Evolutionary conservation across 331 rosid genomes (phyloP), one percentile per base, ranked within the genome.

Genomic region (Arachis monticola): DNA sequence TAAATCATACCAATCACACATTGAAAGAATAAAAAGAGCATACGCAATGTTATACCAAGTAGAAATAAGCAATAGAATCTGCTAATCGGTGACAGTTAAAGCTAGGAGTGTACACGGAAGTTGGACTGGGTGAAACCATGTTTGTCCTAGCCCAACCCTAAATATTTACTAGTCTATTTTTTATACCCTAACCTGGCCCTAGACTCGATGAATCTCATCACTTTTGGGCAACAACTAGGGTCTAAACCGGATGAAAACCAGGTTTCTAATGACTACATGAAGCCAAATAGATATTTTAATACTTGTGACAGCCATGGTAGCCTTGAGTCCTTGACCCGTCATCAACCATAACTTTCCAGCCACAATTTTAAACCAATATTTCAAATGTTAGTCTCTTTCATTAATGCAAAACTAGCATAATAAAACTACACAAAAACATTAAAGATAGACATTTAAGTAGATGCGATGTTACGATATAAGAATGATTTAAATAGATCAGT

Each of bases 311-410:
- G 84, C 79, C 17, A 82, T 13, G 13, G 87, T 84, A 47, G 88
- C 22, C 22, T 17, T 17, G 22, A 17, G 22, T 17, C 83, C 44
- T 73, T 83, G 47, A 82, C 85, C 94, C 97, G 88, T 70, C 87
- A 31, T 88, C 91, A 14, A 85, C 96, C 89, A 87, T 51, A 48
- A 67, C 77, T 67, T 84, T 92, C 97, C 97, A 92, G 52, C 42
- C 87, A 88, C 85, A 86, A 72, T 70, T 61, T 55, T 77, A 32
- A 70, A 80, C 27, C 53, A 32, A 10, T 7, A 67, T 35, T 82
- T 78, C 84, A 79, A 47, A 60, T 4, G 38, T 45, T 27, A 65
- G 5, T 31, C 65, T 60, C 41, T 40, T 11, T 30, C 22, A 45
- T 12, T 27, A 61, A 17, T n/a, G 66, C 66, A 30, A 61, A 58